Base-by-base conservation (phyloP, 257 asterid genomes). In the Knoxia roxburghii region DNA sequence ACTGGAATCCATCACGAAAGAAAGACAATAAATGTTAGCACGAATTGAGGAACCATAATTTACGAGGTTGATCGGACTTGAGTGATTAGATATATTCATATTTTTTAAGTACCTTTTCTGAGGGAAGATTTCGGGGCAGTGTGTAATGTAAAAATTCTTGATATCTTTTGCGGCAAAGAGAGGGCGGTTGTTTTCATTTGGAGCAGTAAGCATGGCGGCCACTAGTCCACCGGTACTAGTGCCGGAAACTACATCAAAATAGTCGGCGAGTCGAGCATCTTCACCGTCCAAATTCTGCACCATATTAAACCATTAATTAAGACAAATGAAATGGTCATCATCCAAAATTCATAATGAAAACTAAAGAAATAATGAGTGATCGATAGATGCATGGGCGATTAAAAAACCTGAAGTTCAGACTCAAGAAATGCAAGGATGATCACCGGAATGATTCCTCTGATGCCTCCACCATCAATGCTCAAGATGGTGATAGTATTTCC, bases 201-300 rank as follows among this genome's bases (percentile, higher is more conserved):
- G 95, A 15, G 90, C 81, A 0, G 90, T 64, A 27, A 84, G 20
- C 95, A 87, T 84, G 21, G 90, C 85, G 0, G 90, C 74, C 26
- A 87, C 78, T 0, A 87, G 63, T 17, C 95, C 95, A 4, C 95
- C 95, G 0, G 90, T 87, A 76, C 95, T 87, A 2, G 95, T 87
- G 65, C 90, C 95, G 1, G 95, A 82, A 1, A 87, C 76, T 2
- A 87, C 87, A 30, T 86, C 95, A 6, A 86, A 86, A 68, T 87
- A 87, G 66, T 87, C 88, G 17, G 85, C 88, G 0, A 87, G 56
- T 68, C 88, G 71, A 18, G 90, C 90, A 70, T 79, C 77, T 30
- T 83, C 75, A 2, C 92, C 87, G 4, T 85, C 86, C 23, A 82
- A 61, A 57, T 78, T 77, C 86, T 85, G 49, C 20, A 14, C 0